A percentile compares a stretch with the other conserved stretches of the same genome.
These are phyloP conservation scores for Lactarius hengduanensis DNA, from an alignment of 768 basidiomycete genomes.

Conservation along the genomic window DNA sequence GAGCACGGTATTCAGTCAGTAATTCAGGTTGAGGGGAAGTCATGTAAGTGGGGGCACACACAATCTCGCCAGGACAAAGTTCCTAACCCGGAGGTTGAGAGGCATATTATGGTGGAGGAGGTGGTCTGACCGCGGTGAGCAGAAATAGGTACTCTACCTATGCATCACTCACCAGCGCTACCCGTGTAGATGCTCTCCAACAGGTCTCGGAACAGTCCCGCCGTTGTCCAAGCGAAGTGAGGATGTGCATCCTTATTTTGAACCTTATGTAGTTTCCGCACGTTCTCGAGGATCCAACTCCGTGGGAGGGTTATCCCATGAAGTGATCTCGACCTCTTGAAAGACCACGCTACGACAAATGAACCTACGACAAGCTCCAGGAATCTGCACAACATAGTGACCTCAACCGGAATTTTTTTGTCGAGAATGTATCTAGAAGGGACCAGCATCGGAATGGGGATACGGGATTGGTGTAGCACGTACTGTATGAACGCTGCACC, in stretches of 20 bases:
- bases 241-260: slow-evolving; percentile 9
- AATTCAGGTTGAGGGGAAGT: neutral
- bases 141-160: neutral
- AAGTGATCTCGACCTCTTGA: neutral
- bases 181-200: slow-evolving; percentile 26
- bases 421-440: slow-evolving; percentile 16
- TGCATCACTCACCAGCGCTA: slow-evolving; percentile 6
- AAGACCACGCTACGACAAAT: slow-evolving; percentile 16
- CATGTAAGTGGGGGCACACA: neutral
- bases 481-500: slow-evolving; percentile 19
- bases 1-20: neutral
- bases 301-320: slow-evolving; percentile 24
- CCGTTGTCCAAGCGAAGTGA: neutral
- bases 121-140: slow-evolving; percentile 4
- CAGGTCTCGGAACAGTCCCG: slow-evolving; percentile 16
- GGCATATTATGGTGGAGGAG: slow-evolving; percentile 15
- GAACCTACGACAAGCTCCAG: slow-evolving; percentile 19
- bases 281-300: slow-evolving; percentile 28
- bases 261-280: slow-evolving; percentile 13
- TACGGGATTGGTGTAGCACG: neutral
- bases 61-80: slow-evolving; percentile 19
- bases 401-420: slow-evolving; percentile 14
- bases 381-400: slow-evolving; percentile 20
- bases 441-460: neutral
- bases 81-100: slow-evolving; percentile 4